Evolutionary conservation across 495 filamentous ascomycete genomes (phyloP), one percentile per base, ranked within the genome.

Genomic region (Tirmania nivea): DNA sequence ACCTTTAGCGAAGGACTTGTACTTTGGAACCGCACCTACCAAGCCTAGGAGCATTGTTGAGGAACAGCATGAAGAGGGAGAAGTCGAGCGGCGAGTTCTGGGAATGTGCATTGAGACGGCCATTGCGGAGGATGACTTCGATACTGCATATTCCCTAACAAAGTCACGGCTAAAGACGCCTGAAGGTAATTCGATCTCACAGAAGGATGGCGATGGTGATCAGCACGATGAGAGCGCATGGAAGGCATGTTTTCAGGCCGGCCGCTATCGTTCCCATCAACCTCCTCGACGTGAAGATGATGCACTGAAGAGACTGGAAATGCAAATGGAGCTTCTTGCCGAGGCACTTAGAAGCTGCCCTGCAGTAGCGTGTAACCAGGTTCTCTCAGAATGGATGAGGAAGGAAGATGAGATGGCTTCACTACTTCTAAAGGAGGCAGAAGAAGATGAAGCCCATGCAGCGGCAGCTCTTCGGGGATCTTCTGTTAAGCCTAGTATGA

Each of bases 111-210:
- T 96, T 47, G 80, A 89, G 59, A 80, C 87, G 6, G 86, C 89
- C 34, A 75, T 96, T 1, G 69, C 72, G 6, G 84, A 88, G 63
- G 78, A 90, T 60, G 90, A 97, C 62, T 96, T 96, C 58, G 89
- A 93, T 57, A 96, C 92, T 0, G 92, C 92, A 20, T 96, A 96
- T 68, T 93, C 86, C 11, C 94, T 90, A 68, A 82, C 94, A 35
- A 76, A 92, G 55, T 94, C 71, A 31, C 72, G 76, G 1, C 69
- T 78, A 17, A 51, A 55, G 21, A 49, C 48, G 0, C 39, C 39
- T 14, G 48, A 55, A 57, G 11, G 49, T 34, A 16, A 42, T 55
- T n/a, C 52, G 55, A 11, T 47, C 62, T 14, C 39, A 4, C 39
- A 45, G 14, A 60, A 63, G 36, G 57, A 69, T 16, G 67, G 72